A percentile compares a stretch with the other conserved stretches of the same genome.
phyloP scores from a whole-genome alignment of 2,329 filamentous ascomycete species.

The Pseudogymnoascus sp. region DNA sequence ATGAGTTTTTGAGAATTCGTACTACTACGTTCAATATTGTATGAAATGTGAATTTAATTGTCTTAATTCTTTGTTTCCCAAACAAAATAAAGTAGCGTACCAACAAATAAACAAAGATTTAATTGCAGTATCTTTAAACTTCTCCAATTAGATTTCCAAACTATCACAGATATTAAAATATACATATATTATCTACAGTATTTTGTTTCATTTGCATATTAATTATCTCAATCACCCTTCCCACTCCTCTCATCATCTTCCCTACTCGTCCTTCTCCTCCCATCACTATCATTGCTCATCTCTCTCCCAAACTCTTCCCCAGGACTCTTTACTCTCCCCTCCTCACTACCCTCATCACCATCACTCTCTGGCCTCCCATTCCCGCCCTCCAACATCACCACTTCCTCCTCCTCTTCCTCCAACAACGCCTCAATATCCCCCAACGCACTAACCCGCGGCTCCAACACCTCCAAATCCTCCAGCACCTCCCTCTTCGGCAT shows the following conservation, averaged over 20 bases:
- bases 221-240: slow-evolving; percentile 4
- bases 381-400: slow-evolving; percentile 29
- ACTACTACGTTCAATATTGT: not conserved
- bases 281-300: not conserved
- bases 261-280: not conserved
- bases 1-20: slow-evolving; percentile 4
- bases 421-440: slow-evolving; percentile 69
- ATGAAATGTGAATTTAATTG: not conserved
- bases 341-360: not conserved
- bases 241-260: not conserved
- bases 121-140: not conserved
- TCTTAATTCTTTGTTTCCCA: not conserved
- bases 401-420: slow-evolving; percentile 46
- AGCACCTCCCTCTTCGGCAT: slow-evolving; percentile 72
- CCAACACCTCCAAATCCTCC: slow-evolving; percentile 82
- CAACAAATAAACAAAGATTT: not conserved
- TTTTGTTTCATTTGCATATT: slow-evolving; percentile 5
- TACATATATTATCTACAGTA: not conserved
- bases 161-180: not conserved
- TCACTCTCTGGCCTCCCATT: not conserved
- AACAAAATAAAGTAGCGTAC: not conserved
- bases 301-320: slow-evolving; percentile 8
- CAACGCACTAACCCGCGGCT: slow-evolving; percentile 75
- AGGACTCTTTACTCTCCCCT: not conserved
- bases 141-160: too few species aligned